Conservation (phyloP, 768 basidiomycete species). For the Naganishia onofrii region DNA sequence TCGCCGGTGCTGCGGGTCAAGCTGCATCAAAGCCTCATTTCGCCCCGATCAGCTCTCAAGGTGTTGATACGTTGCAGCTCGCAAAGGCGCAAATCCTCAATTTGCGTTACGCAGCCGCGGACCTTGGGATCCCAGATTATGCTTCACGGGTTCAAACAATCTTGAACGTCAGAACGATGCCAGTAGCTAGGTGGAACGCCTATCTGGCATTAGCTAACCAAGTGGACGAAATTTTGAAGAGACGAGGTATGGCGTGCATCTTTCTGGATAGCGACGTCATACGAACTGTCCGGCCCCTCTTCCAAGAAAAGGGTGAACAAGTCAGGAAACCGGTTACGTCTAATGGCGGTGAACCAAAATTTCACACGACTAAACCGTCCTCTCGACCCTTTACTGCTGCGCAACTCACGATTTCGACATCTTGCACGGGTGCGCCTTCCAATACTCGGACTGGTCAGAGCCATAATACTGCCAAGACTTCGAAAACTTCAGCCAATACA, state of each 20-base stretch:
- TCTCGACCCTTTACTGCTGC: neutral
- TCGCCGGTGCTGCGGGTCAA: neutral
- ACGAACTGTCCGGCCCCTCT: neutral
- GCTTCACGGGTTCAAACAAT: neutral
- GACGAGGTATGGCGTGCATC: neutral
- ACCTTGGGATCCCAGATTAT: neutral
- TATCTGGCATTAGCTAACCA: neutral
- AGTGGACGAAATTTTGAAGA: neutral
- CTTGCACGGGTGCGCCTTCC: neutral
- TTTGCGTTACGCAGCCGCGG: slow-evolving; percentile 15
- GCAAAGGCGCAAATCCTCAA: slow-evolving; percentile 6
- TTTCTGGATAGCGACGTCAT: neutral
- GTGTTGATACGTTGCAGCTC: neutral
- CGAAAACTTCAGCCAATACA: neutral
- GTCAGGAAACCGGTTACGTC: neutral
- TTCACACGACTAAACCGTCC: neutral
- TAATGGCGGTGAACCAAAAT: neutral
- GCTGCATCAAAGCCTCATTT: neutral
- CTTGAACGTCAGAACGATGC: neutral
- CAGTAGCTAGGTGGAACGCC: slow-evolving; percentile 4
- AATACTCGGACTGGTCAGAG: neutral
- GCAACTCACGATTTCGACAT: neutral
- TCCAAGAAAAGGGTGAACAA: neutral
- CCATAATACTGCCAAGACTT: neutral
- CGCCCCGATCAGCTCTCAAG: neutral